A percentile compares a stretch with the other conserved stretches of the same genome.
Conservation (phyloP, 345 rosid species). For the Pugionium dolabratum region DNA sequence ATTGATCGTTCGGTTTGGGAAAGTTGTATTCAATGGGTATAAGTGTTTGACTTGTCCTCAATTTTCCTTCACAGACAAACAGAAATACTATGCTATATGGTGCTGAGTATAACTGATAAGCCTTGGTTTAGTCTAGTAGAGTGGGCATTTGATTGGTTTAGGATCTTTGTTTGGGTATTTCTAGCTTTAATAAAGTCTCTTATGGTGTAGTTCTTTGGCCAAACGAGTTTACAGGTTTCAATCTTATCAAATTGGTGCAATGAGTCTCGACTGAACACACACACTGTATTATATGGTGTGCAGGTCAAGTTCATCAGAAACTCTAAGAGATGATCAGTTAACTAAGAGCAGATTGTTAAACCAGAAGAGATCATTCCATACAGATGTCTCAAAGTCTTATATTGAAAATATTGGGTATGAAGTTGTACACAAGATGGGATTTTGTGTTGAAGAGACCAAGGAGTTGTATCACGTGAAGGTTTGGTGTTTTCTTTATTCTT, state of each 20-base stretch:
- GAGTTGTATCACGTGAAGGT: constrained; percentile 64
- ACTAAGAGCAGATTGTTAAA: constrained; percentile 39
- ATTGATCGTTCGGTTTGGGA: constrained; percentile 32
- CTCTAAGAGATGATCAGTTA: constrained; percentile 26
- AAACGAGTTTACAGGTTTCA: not conserved
- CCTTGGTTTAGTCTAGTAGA: not conserved
- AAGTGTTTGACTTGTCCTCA: not conserved
- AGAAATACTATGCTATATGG: not conserved
- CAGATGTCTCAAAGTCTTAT: constrained; percentile 49
- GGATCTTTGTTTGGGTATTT: not conserved
- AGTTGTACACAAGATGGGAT: constrained; percentile 49
- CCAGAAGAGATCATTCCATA: constrained; percentile 40
- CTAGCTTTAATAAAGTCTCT: not conserved
- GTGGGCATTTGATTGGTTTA: not conserved
- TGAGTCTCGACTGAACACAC: not conserved
- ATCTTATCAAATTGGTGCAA: not conserved
- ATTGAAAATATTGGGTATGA: constrained; percentile 38
- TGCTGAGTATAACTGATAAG: not conserved
- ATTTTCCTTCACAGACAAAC: not conserved
- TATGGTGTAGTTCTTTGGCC: not conserved
- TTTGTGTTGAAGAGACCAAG: constrained; percentile 44
- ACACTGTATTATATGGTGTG: not conserved
- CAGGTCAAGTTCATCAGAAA: constrained; percentile 34
- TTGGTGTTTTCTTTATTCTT: not conserved
- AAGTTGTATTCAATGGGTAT: constrained; percentile 29